Evolutionary conservation across 23 red algal genomes (phyloP).

Genomic region (Gracilaria domingensis): DNA sequence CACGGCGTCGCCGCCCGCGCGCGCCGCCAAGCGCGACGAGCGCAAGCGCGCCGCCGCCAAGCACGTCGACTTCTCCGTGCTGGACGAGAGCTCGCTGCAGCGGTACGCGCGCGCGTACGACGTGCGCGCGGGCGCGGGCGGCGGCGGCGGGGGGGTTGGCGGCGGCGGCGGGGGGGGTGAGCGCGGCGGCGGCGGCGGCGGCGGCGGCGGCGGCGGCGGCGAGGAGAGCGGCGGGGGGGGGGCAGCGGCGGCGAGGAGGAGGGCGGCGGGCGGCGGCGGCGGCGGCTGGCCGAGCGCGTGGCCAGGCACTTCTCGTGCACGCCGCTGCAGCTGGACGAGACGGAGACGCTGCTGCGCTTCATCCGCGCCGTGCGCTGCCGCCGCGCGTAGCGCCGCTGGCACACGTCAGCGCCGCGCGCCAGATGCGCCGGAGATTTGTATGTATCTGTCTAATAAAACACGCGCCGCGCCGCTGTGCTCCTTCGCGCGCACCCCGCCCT

Average conservation of each 20-base stretch:
- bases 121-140: not conserved
- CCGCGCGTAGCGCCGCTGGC: not conserved
- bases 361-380: slow-evolving; percentile 39
- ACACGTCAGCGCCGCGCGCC: not conserved
- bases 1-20: not conserved
- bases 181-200: not conserved
- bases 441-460: not conserved
- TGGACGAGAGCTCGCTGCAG: slow-evolving; percentile 26
- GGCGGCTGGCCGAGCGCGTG: slow-evolving; percentile 46
- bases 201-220: not conserved
- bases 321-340: slow-evolving; percentile 23
- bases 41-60: not conserved
- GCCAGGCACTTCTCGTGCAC: slow-evolving; percentile 52
- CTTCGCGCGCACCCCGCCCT: not conserved
- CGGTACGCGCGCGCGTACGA: slow-evolving; percentile 50
- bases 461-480: not conserved
- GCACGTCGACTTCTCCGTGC: slow-evolving; percentile 42
- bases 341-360: slow-evolving; percentile 44
- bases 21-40: no score
- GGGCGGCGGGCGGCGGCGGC: not conserved
- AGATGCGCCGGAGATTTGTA: not conserved
- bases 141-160: not conserved
- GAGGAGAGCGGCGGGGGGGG: not conserved
- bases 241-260: not conserved
- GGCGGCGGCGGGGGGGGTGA: not conserved